Conservation (phyloP, 108 stramenopile species). For the Discostella stelligeroides region DNA sequence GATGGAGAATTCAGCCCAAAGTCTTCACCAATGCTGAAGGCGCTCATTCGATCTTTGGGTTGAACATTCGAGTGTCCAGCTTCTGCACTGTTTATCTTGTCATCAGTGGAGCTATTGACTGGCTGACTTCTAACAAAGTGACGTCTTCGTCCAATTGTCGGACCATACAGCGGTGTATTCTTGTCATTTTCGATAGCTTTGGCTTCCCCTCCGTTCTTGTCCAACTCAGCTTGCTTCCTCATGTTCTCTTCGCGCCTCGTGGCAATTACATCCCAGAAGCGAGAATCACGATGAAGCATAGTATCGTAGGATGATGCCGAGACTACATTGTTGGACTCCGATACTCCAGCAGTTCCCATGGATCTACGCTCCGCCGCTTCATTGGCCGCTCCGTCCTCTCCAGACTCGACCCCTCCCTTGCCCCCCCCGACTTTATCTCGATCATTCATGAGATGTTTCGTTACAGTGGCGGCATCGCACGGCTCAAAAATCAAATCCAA, state of each 20-base stretch:
- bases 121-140: slow-evolving; percentile 41
- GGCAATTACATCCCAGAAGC: slow-evolving; percentile 88
- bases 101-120: slow-evolving; percentile 7
- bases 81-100: slow-evolving; percentile 10
- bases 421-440: background rate
- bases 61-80: background rate
- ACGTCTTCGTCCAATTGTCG: slow-evolving; percentile 79
- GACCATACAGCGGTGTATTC: slow-evolving; percentile 53
- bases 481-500: slow-evolving; percentile 95
- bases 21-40: slow-evolving; percentile 84
- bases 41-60: slow-evolving; percentile 45
- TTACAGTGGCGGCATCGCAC: slow-evolving; percentile 72
- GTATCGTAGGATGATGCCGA: slow-evolving; percentile 76
- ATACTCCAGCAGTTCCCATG: slow-evolving; percentile 34
- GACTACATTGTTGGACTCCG: slow-evolving; percentile 31
- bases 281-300: slow-evolving; percentile 85
- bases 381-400: slow-evolving; percentile 53
- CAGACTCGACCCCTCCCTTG: slow-evolving; percentile 15
- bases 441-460: slow-evolving; percentile 51
- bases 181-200: slow-evolving; percentile 19
- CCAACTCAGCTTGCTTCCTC: slow-evolving; percentile 36
- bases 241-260: slow-evolving; percentile 63
- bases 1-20: slow-evolving; percentile 60
- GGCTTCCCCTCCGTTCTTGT: slow-evolving; percentile 19
- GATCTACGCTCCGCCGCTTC: slow-evolving; percentile 46